These are phyloP conservation scores for Moricandia arvensis DNA, from an alignment of 345 rosid genomes.

Conservation along the genomic window DNA sequence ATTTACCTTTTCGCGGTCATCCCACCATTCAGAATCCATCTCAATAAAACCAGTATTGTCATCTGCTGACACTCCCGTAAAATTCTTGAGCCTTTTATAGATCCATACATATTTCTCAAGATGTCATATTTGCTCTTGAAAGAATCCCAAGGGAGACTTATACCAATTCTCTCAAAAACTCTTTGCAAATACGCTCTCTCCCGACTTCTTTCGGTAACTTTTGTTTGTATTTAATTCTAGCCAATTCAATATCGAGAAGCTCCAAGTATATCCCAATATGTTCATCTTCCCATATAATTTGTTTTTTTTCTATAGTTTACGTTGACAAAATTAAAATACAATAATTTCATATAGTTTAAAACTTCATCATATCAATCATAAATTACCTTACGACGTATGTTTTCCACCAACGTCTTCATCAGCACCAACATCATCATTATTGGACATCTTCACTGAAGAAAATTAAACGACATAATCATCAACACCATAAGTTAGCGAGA, in stretches of 20 bases:
- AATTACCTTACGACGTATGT: too few relatives aligned
- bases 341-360: too few relatives aligned
- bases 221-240: neutral
- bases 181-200: neutral
- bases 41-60: neutral
- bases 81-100: neutral
- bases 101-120: neutral
- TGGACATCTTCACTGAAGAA: too few relatives aligned
- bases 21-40: neutral
- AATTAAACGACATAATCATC: too few relatives aligned
- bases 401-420: too few relatives aligned
- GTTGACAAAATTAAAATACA: too few relatives aligned
- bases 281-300: neutral
- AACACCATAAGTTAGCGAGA: too few relatives aligned
- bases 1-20: neutral
- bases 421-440: too few relatives aligned
- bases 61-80: neutral
- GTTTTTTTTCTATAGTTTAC: neutral
- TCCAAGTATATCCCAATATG: neutral
- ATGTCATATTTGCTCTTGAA: conserved; percentile 3
- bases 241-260: conserved; percentile 5
- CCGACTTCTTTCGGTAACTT: neutral
- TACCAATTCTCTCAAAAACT: neutral
- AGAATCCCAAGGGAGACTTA: neutral
- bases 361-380: too few relatives aligned